These are phyloP conservation scores for Cladosporium sp. DNA, from an alignment of 2,329 filamentous ascomycete species.

Conservation along the genomic window DNA sequence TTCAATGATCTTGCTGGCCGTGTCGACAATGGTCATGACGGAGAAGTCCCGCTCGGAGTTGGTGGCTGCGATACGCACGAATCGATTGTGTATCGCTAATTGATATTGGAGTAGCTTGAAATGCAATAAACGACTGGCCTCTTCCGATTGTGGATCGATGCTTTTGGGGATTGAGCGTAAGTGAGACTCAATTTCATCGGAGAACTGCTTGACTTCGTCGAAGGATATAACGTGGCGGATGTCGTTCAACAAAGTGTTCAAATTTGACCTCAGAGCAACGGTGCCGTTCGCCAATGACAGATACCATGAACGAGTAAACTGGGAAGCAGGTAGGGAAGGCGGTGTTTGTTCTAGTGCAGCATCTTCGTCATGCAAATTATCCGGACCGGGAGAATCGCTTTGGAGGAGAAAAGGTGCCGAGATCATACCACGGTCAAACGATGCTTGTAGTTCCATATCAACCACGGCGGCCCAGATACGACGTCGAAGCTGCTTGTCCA, in stretches of 20 bases:
- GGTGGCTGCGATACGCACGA: slow-evolving; percentile 23
- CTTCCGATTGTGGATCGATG: slow-evolving; percentile 14
- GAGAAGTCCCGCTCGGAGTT: slow-evolving; percentile 26
- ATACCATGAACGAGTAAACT: slow-evolving; percentile 28
- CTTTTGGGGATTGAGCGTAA: slow-evolving; percentile 25
- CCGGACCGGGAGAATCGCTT: slow-evolving; percentile 46
- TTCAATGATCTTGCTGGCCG: slow-evolving; percentile 24
- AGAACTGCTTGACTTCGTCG: slow-evolving; percentile 29
- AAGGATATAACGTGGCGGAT: slow-evolving; percentile 26
- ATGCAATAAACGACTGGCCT: slow-evolving; percentile 22
- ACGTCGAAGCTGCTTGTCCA: slow-evolving; percentile 50
- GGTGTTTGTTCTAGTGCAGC: slow-evolving; percentile 30
- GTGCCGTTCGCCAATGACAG: slow-evolving; percentile 22
- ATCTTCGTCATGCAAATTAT: slow-evolving; percentile 49
- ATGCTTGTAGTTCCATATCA: slow-evolving; percentile 53
- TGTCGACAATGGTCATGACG: slow-evolving; percentile 26
- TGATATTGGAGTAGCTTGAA: slow-evolving; percentile 30
- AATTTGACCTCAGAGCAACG: slow-evolving; percentile 21
- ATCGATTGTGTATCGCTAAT: slow-evolving; percentile 27
- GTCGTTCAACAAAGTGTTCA: slow-evolving; percentile 30
- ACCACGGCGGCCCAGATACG: slow-evolving; percentile 54
- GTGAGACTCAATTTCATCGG: slow-evolving; percentile 29
- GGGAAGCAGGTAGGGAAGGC: slow-evolving; percentile 15
- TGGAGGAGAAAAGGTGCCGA: slow-evolving; percentile 38
- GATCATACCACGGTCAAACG: slow-evolving; percentile 52